A percentile compares a stretch with the other conserved stretches of the same genome.
phyloP scores from a whole-genome alignment of 2,329 filamentous ascomycete genomes.

The Penicillium sp. region DNA sequence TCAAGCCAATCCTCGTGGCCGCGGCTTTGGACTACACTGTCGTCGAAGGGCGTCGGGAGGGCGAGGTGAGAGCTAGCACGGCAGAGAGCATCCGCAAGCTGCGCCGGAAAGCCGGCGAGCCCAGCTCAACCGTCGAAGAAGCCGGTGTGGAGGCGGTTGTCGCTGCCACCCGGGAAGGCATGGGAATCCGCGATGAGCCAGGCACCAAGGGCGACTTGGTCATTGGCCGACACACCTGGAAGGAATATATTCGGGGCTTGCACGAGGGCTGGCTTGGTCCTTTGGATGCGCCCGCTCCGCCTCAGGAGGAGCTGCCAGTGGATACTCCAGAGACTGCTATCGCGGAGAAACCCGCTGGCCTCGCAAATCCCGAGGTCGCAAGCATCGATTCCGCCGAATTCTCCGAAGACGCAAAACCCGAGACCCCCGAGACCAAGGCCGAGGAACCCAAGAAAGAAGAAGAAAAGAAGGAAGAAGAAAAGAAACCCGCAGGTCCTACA shows the following conservation, averaged over 20 bases:
- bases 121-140: conserved; percentile 42
- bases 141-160: conserved; percentile 59
- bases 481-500: conserved; percentile 57
- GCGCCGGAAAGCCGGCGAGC: conserved; percentile 59
- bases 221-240: conserved; percentile 90
- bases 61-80: conserved; percentile 82
- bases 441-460: conserved; percentile 32
- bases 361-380: conserved; percentile 12
- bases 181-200: conserved; percentile 66
- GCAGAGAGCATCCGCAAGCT: conserved; percentile 75
- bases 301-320: conserved; percentile 22
- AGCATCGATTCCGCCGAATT: conserved; percentile 9
- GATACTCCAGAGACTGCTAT: conserved; percentile 20
- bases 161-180: conserved; percentile 59
- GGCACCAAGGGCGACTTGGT: conserved; percentile 80
- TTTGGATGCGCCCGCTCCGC: conserved; percentile 50
- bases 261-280: conserved; percentile 97
- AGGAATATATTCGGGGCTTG: conserved; percentile 87
- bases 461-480: conserved; percentile 42
- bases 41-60: conserved; percentile 83
- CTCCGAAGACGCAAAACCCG: conserved; percentile 15
- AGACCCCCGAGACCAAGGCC: conserved; percentile 34
- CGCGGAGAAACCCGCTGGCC: conserved; percentile 21
- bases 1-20: conserved; percentile 86
- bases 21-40: conserved; percentile 95